These are phyloP conservation scores for Fusarium chlamydosporum DNA, from an alignment of 2,329 filamentous ascomycete species.

Conservation along the genomic window DNA sequence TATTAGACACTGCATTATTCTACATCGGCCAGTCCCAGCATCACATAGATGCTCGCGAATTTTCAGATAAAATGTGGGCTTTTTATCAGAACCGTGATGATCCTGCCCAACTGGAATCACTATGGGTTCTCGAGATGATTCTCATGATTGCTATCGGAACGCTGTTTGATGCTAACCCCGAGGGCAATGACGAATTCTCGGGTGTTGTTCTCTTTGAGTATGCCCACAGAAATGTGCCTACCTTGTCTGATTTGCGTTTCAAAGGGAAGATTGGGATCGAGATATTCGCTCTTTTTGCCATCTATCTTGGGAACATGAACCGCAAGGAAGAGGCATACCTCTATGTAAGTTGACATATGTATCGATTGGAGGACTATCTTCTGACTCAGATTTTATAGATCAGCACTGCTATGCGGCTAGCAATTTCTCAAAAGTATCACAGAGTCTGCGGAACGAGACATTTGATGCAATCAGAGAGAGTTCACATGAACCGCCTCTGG, in stretches of 20 bases:
- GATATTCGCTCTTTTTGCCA: constrained; percentile 49
- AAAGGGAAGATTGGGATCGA: constrained; percentile 51
- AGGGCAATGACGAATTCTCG: constrained; percentile 47
- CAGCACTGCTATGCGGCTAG: constrained; percentile 50
- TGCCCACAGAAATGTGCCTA: constrained; percentile 50
- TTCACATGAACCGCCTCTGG: constrained; percentile 50
- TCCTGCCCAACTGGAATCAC: constrained; percentile 39
- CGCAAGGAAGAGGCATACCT: constrained; percentile 50
- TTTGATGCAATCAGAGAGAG: constrained; percentile 48
- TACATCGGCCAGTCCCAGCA: constrained; percentile 50
- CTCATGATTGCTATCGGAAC: constrained; percentile 49
- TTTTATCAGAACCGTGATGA: constrained; percentile 48
- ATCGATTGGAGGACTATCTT: accelerated
- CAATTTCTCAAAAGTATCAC: constrained; percentile 51
- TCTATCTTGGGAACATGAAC: constrained; percentile 47
- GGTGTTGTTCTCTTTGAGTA: constrained; percentile 46
- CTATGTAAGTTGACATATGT: constrained; percentile 29
- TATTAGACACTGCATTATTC: constrained; percentile 46
- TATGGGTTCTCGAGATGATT: constrained; percentile 50
- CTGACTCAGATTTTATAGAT: constrained; percentile 34
- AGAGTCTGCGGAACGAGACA: constrained; percentile 49
- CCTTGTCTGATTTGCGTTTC: constrained; percentile 47
- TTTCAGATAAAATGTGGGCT: constrained; percentile 49
- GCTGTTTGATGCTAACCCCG: constrained; percentile 46
- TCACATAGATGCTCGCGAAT: constrained; percentile 48